phyloP scores from a whole-genome alignment of 2,329 filamentous ascomycete species.

The Leptoxyphium fumago region DNA sequence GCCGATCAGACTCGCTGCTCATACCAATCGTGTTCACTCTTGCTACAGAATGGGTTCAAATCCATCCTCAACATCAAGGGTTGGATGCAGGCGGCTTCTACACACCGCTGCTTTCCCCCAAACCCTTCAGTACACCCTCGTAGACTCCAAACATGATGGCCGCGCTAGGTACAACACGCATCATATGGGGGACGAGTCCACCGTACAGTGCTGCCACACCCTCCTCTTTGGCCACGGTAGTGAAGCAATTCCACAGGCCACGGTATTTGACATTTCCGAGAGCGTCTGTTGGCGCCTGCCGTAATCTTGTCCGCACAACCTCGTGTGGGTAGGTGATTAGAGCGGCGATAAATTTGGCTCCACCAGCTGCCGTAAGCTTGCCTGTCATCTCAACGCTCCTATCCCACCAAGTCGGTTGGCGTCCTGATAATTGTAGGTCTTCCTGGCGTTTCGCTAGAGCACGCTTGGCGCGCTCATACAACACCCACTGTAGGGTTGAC shows the following conservation, averaged over 20 bases:
- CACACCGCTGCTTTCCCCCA: conserved; percentile 24
- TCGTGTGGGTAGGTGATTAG: conserved; percentile 86
- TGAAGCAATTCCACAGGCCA: conserved; percentile 77
- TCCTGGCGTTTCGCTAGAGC: conserved; percentile 51
- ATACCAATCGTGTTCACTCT: no score
- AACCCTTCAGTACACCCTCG: conserved; percentile 33
- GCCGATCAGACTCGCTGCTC: no score
- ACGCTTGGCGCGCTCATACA: conserved; percentile 86
- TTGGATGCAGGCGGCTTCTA: neutral
- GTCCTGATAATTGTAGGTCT: conserved; percentile 38
- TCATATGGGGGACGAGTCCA: conserved; percentile 77
- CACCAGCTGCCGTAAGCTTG: conserved; percentile 63
- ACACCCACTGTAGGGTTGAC: conserved; percentile 80
- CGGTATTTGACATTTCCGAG: conserved; percentile 60
- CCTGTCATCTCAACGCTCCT: conserved; percentile 63
- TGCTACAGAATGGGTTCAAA: no score
- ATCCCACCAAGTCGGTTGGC: conserved; percentile 56
- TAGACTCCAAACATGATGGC: conserved; percentile 95
- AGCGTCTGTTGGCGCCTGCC: conserved; percentile 57
- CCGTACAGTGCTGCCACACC: conserved; percentile 77
- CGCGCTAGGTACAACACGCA: conserved; percentile 80
- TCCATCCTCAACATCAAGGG: no score
- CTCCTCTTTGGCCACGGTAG: conserved; percentile 75
- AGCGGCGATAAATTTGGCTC: conserved; percentile 73
- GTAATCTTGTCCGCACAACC: conserved; percentile 68